These are phyloP conservation scores for Aspergillus cejpii DNA, from an alignment of 2,329 filamentous ascomycete genomes.

Conservation along the genomic window DNA sequence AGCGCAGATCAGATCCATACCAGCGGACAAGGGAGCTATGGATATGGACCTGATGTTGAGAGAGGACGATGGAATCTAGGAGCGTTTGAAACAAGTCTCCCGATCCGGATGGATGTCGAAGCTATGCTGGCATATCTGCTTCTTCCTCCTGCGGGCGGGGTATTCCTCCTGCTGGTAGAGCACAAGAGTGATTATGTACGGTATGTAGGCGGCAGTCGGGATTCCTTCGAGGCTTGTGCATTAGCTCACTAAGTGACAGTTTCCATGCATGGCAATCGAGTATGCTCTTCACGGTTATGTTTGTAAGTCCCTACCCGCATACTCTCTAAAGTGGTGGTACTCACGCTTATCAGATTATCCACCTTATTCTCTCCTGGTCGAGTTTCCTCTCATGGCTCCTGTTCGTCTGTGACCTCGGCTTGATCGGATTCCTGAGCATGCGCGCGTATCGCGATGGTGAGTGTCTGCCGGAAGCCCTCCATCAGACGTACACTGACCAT, in stretches of 20 bases:
- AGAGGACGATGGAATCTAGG: slow-evolving; percentile 61
- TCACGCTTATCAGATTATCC: slow-evolving; percentile 57
- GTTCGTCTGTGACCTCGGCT: slow-evolving; percentile 63
- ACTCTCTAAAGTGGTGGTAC: neutral
- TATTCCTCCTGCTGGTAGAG: slow-evolving; percentile 77
- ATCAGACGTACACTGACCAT: slow-evolving; percentile 6
- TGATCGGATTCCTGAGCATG: slow-evolving; percentile 70
- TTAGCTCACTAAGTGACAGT: slow-evolving; percentile 40
- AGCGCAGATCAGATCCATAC: slow-evolving; percentile 22
- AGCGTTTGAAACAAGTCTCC: slow-evolving; percentile 81
- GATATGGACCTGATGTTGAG: slow-evolving; percentile 38
- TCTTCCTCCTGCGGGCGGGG: slow-evolving; percentile 76
- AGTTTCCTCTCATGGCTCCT: slow-evolving; percentile 76
- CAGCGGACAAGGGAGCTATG: slow-evolving; percentile 36
- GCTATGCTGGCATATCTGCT: slow-evolving; percentile 82
- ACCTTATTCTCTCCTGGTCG: slow-evolving; percentile 82
- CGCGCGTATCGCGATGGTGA: slow-evolving; percentile 79
- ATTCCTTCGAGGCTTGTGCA: neutral
- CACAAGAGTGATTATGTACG: slow-evolving; percentile 95
- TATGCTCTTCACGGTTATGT: slow-evolving; percentile 67
- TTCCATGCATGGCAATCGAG: slow-evolving; percentile 97
- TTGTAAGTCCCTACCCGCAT: slow-evolving; percentile 40
- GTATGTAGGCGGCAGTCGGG: slow-evolving; percentile 44
- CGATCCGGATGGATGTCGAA: slow-evolving; percentile 80
- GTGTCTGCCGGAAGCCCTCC: slow-evolving; percentile 10